phyloP scores from a whole-genome alignment of 2,329 filamentous ascomycete genomes.

The Hypomyces rosellus region DNA sequence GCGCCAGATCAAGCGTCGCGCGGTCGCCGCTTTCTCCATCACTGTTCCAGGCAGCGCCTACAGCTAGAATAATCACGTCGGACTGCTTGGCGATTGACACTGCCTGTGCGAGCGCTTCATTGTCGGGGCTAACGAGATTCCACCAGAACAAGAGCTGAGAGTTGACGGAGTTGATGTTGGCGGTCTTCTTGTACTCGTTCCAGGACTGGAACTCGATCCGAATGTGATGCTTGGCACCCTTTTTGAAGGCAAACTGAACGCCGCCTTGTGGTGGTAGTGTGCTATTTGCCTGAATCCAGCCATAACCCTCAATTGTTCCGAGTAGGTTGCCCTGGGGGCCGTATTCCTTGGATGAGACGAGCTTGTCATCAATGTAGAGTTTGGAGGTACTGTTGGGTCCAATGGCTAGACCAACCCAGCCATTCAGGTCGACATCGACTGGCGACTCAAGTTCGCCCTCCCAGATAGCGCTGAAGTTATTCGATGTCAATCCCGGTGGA shows the following conservation, averaged over 20 bases:
- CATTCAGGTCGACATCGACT: conserved; percentile 1
- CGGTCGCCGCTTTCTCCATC: conserved; percentile 7
- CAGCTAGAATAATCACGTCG: conserved; percentile 3
- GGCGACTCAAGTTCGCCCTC: conserved; percentile 7
- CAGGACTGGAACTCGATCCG: conserved; percentile 9
- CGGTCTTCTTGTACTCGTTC: conserved; percentile 10
- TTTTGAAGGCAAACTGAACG: conserved; percentile 4
- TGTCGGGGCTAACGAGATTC: conserved; percentile 6
- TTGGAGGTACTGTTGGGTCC: conserved; percentile 7
- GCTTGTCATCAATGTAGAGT: conserved; percentile 7
- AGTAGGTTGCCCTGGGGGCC: neutral
- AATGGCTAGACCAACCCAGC: conserved; percentile 9
- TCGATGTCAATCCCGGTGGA: conserved; percentile 4
- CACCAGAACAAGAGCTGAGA: conserved; percentile 11
- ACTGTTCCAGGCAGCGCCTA: conserved; percentile 7
- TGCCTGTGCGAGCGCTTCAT: conserved; percentile 1
- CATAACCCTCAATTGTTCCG: conserved; percentile 4
- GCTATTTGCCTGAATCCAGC: conserved; percentile 1
- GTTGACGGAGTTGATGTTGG: conserved; percentile 11
- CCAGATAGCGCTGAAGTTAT: conserved; percentile 10
- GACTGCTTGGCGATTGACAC: conserved; percentile 8
- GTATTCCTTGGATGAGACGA: conserved; percentile 5
- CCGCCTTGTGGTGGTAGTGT: conserved; percentile 3
- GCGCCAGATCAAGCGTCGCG: conserved; percentile 1
- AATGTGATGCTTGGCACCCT: neutral